These are phyloP conservation scores for Carex myosuroides DNA, from an alignment of 176 grass and related monocot species.

Conservation along the genomic window DNA sequence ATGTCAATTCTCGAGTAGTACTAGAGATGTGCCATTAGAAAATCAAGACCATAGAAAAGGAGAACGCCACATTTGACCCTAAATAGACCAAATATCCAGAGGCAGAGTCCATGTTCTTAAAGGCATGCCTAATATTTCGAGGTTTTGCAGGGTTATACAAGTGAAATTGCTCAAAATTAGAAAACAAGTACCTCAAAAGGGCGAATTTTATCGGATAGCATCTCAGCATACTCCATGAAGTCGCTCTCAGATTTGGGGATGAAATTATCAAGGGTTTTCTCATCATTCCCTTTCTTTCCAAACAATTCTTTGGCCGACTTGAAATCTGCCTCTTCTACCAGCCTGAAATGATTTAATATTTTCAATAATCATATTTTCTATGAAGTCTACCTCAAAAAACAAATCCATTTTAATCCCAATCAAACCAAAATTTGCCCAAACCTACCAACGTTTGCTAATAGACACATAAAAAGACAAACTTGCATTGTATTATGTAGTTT, in stretches of 20 bases:
- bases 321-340: slow-evolving; percentile 84
- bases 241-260: slow-evolving; percentile 79
- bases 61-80: background rate
- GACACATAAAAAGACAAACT: background rate
- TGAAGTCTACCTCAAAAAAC: background rate
- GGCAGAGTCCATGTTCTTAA: background rate
- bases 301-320: slow-evolving; percentile 78
- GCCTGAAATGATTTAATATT: slow-evolving; percentile 30
- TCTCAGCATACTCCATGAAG: slow-evolving; percentile 66
- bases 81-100: background rate
- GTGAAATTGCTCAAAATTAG: background rate
- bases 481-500: background rate
- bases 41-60: background rate
- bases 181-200: slow-evolving; percentile 52
- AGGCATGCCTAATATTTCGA: background rate
- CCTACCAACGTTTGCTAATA: background rate
- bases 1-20: background rate
- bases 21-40: background rate
- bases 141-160: background rate
- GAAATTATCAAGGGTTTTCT: slow-evolving; percentile 65
- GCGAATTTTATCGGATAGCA: slow-evolving; percentile 60
- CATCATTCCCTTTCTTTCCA: slow-evolving; percentile 49
- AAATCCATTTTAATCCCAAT: background rate
- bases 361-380: background rate
- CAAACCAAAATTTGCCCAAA: background rate